Evolutionary conservation across 73 alveolate genomes (phyloP), one percentile per base, ranked within the genome.

Genomic region (Effrenium voratum): DNA sequence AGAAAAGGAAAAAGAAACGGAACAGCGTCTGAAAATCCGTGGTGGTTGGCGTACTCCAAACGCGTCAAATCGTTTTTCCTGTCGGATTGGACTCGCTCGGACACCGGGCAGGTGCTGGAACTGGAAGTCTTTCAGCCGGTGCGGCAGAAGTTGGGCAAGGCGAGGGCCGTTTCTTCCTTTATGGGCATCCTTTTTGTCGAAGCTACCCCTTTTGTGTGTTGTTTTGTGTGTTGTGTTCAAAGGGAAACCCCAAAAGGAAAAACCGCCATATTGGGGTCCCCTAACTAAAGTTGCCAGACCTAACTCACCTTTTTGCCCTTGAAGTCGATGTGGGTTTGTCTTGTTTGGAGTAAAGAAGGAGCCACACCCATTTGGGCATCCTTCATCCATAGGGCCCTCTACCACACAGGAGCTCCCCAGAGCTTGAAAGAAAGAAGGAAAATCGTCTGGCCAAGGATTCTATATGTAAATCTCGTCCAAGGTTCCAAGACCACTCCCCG

Each of bases 111-210:
- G 97, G 97, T 90, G 26, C 57, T 90, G 50, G 88, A 90, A 44
- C 97, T 68, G 80, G 97, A 90, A 44, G 46, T 90, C 80, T 90
- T 90, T 57, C 52, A 49, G 44, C 87, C 87, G 32, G 97, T 75
- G 26, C 97, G 87, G 88, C 46, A 38, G 66, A 50, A 44, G 60
- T 32, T 68, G 88, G 43, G 12, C 38, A 38, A 90, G 97, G 97
- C 57, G 72, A 66, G n/a, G n/a, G n/a, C n/a, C n/a, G n/a, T n/a
- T n/a, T n/a, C n/a, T n/a, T n/a, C n/a, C n/a, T n/a, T n/a, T n/a
- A n/a, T n/a, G n/a, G n/a, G n/a, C n/a, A n/a, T n/a, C n/a, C n/a
- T 3, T 2, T 77, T 4, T 41, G 86, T 36, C 82, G 82, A 26
- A 3, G 82, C 82, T 5, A 3, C 5, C 36, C 49, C 16, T 32